Evolutionary conservation across 148 eudicot species (phyloP).

Genomic region (Tetragonia tetragonoides): DNA sequence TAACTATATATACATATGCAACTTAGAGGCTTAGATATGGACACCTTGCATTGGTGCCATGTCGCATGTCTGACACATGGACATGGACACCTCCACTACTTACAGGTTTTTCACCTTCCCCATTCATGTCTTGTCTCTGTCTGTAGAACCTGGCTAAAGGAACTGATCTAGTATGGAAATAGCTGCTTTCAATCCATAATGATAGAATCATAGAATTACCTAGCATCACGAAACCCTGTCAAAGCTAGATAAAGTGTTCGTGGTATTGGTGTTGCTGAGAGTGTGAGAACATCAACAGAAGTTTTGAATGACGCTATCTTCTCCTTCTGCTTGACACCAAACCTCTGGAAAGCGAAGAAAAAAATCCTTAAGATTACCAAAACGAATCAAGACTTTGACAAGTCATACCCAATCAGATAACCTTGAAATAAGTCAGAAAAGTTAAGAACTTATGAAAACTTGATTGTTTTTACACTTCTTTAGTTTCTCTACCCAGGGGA

Average conservation of each 20-base stretch:
- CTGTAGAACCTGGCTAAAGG: too few species aligned
- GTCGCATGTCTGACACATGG: too few species aligned
- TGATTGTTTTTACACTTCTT: not conserved
- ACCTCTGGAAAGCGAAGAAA: conserved; percentile 57
- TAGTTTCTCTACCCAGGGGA: not conserved
- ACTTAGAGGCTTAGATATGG: not conserved
- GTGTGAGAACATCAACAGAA: conserved; percentile 92
- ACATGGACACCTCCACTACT: too few species aligned
- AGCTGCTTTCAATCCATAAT: not conserved
- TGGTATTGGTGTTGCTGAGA: conserved; percentile 98
- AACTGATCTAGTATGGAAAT: not conserved
- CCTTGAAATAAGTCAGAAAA: not conserved
- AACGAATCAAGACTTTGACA: not conserved
- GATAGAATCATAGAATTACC: conserved; percentile 40
- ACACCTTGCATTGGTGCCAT: too few species aligned
- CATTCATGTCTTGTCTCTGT: too few species aligned
- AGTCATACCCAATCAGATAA: not conserved
- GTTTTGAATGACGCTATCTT: conserved; percentile 96
- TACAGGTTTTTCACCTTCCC: too few species aligned
- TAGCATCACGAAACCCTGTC: conserved; percentile 98
- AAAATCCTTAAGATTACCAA: not conserved
- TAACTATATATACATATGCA: not conserved
- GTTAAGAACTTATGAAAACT: not conserved
- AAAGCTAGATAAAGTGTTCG: conserved; percentile 95
- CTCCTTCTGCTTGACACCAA: conserved; percentile 99